Base-by-base conservation (phyloP, 139 green algal species). In the Yamagishiella unicocca region DNA sequence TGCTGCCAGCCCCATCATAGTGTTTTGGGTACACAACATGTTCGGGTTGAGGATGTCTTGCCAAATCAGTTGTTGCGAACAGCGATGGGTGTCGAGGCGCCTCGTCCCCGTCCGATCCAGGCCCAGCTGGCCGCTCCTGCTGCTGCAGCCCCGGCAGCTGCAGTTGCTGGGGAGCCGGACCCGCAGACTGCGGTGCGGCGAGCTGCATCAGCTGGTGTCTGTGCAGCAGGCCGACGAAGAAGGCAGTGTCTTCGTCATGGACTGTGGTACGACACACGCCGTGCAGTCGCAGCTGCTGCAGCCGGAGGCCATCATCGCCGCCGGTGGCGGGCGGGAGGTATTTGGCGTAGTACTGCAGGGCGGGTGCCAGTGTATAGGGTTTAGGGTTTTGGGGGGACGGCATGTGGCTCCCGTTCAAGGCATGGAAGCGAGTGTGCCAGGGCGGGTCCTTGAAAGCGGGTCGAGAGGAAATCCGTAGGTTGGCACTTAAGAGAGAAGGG, bases 281-380 rank as follows among this genome's bases (percentile, higher is more conserved):
- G 72, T 88, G 31, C 38, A 88, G 72, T 25, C 55, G 70, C 12
- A 88, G 68, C 19, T 54, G 8, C 35, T 43, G 19, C 37, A 53
- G 35, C 29, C 46, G 27, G 8, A 19, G 35, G 35, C 24, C 33
- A 37, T 22, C 76, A 54, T 1, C 35, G 25, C 53, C 8, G 54
- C 64, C 33, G 29, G 73, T 40, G 12, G 19, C 43, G 2, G 40
- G 78, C 17, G 80, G 61, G 29, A 86, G 17, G 45, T 78, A 86
- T 43, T 74, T 74, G 43, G 80, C 7, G 66, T 86, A 86, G 80
- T 86, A 86, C 79, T 85, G 61, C n/a, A 37, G 55, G 33, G 29
- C 7, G 64, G 19, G 58, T 58, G 12, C 50, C 50, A 17, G 17
- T 17, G 50, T 25, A 17, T 12, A 58, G 50, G 12, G 12, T 58